A percentile compares a stretch with the other conserved stretches of the same genome.
Evolutionary conservation across 1,284 basidiomycete genomes (phyloP).

Genomic region (Tilletia caries): DNA sequence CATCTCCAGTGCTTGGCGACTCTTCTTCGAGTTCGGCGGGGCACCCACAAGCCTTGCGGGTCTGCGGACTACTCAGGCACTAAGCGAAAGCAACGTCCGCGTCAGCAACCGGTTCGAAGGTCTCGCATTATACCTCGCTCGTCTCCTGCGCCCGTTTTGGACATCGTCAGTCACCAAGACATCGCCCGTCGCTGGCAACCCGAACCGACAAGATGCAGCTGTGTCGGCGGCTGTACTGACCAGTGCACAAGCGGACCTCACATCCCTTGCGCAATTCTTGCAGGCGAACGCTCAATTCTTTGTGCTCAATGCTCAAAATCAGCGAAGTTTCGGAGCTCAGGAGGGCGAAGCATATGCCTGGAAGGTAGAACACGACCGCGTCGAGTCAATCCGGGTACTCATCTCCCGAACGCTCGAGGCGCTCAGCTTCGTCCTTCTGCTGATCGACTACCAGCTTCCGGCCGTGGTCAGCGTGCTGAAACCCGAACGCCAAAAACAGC

Average conservation of each 20-base stretch:
- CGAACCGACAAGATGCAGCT: constrained; percentile 11
- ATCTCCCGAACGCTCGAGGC: constrained; percentile 63
- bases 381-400: constrained; percentile 69
- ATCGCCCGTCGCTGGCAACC: constrained; percentile 57
- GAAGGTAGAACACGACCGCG: constrained; percentile 75
- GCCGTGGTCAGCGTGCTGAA: constrained; percentile 65
- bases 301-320: constrained; percentile 26
- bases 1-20: constrained; percentile 38
- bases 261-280: constrained; percentile 42
- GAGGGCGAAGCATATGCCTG: constrained; percentile 19
- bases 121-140: constrained; percentile 77
- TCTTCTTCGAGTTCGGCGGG: constrained; percentile 34
- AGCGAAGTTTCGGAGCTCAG: neutral
- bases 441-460: constrained; percentile 85
- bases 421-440: constrained; percentile 83
- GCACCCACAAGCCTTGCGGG: constrained; percentile 13
- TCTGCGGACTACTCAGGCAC: constrained; percentile 14
- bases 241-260: constrained; percentile 35
- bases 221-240: constrained; percentile 23
- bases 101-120: constrained; percentile 84
- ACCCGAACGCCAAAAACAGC: constrained; percentile 29
- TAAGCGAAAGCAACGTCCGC: constrained; percentile 64
- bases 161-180: constrained; percentile 55
- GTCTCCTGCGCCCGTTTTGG: constrained; percentile 84
- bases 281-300: constrained; percentile 46